These are phyloP conservation scores for Gossypium schwendimanii DNA, from an alignment of 441 rosid genomes.

Conservation along the genomic window DNA sequence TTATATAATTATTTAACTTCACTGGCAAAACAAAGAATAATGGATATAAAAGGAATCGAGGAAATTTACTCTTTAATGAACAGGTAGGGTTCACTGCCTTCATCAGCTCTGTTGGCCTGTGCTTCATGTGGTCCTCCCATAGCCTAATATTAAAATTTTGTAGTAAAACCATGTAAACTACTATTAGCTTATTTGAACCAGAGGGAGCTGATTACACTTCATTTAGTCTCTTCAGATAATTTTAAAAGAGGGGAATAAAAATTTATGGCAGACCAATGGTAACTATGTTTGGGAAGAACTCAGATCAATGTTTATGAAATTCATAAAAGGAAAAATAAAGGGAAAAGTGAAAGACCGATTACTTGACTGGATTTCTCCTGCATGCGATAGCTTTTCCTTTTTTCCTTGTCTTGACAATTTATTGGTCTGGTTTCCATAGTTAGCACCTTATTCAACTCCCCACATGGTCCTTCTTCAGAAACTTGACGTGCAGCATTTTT, in stretches of 20 bases:
- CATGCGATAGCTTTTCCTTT: neutral
- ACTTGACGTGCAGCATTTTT: neutral
- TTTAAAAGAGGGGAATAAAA: neutral
- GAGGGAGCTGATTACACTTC: neutral
- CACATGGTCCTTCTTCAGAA: constrained; percentile 1
- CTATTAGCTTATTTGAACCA: neutral
- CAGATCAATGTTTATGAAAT: neutral
- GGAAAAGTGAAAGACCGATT: neutral
- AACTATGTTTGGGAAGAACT: neutral
- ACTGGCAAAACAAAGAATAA: neutral
- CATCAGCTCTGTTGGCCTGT: constrained; percentile 32
- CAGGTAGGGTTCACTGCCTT: constrained; percentile 8
- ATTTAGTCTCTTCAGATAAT: neutral
- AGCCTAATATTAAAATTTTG: constrained; percentile 9
- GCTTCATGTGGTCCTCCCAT: constrained; percentile 8
- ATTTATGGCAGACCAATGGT: neutral
- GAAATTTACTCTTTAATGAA: constrained; percentile 13
- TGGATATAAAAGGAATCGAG: neutral
- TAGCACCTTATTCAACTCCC: neutral
- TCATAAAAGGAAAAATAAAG: constrained; percentile 1
- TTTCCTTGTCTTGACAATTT: constrained; percentile 4
- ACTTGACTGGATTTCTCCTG: constrained; percentile 9
- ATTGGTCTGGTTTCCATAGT: neutral
- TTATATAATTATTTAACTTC: neutral
- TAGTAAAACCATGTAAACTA: neutral